Evolutionary conservation across 129 eudicot species (phyloP).

Genomic region (Kitagawia praeruptora): DNA sequence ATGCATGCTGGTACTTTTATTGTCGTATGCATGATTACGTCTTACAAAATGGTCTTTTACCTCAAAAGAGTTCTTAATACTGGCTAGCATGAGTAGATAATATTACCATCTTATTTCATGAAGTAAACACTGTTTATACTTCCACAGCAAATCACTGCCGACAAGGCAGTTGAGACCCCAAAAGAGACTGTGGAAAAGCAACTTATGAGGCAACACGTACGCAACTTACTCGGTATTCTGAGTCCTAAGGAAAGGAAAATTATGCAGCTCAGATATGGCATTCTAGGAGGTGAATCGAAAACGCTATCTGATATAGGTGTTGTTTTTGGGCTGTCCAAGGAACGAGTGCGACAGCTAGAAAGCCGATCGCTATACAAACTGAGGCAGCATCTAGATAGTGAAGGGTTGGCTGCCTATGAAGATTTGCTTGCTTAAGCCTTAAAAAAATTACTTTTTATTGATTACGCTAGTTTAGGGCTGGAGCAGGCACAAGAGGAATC

Average conservation of each 20-base stretch:
- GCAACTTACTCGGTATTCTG: constrained; percentile 47
- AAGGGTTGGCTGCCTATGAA: constrained; percentile 67
- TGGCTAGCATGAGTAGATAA: not conserved
- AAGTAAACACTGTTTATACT: not conserved
- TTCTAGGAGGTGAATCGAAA: constrained; percentile 38
- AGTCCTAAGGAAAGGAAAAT: constrained; percentile 62
- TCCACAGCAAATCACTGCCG: constrained; percentile 72
- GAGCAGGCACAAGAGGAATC: not conserved
- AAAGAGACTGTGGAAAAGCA: constrained; percentile 49
- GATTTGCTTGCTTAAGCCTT: constrained; percentile 42
- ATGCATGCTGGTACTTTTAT: not conserved
- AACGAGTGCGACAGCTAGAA: constrained; percentile 72
- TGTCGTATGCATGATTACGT: not conserved
- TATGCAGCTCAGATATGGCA: constrained; percentile 55
- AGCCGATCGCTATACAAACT: constrained; percentile 60
- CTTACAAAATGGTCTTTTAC: not conserved
- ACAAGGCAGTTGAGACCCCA: constrained; percentile 52
- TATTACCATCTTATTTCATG: not conserved
- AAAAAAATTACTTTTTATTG: not conserved
- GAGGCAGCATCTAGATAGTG: constrained; percentile 51
- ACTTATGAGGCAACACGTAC: constrained; percentile 72
- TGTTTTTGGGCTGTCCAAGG: constrained; percentile 62
- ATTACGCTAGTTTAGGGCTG: not conserved
- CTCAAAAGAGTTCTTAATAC: not conserved
- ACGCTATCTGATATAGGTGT: constrained; percentile 64